Conservation (phyloP, 1,139 yeast species). For the Geotrichum citri-aurantii region DNA sequence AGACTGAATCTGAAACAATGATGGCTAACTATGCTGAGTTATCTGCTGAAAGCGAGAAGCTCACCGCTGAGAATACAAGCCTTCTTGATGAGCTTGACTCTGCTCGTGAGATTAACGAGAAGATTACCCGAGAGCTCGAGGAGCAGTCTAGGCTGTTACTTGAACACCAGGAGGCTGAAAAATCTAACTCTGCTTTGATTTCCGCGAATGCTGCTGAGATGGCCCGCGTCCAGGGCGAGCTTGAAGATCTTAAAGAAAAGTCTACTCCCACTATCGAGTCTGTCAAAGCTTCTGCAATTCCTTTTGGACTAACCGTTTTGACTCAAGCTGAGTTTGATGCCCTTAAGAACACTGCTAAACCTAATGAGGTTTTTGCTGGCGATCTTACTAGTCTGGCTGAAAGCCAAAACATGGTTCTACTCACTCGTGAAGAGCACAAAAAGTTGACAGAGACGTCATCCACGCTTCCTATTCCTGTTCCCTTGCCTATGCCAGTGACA, state of each 20-base stretch:
- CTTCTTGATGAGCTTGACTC: constrained; percentile 2
- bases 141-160: background rate
- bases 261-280: constrained; percentile 5
- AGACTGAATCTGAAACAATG: background rate
- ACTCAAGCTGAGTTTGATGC: background rate
- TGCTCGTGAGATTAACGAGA: background rate
- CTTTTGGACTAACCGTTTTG: constrained; percentile 11
- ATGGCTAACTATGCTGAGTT: background rate
- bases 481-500: background rate
- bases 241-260: constrained; percentile 2
- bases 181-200: constrained; percentile 9
- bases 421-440: constrained; percentile 15
- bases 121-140: constrained; percentile 2
- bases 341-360: background rate
- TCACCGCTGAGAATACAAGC: background rate
- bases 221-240: constrained; percentile 4
- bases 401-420: constrained; percentile 21
- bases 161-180: constrained; percentile 1
- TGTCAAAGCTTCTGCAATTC: constrained; percentile 8
- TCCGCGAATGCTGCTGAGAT: constrained; percentile 7
- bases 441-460: constrained; percentile 5
- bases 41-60: constrained; percentile 1
- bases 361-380: background rate
- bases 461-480: constrained; percentile 16
- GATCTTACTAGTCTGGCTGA: background rate